Base-by-base conservation (phyloP, 2,329 filamentous ascomycete genomes). In the Neoarthrinium moseri region DNA sequence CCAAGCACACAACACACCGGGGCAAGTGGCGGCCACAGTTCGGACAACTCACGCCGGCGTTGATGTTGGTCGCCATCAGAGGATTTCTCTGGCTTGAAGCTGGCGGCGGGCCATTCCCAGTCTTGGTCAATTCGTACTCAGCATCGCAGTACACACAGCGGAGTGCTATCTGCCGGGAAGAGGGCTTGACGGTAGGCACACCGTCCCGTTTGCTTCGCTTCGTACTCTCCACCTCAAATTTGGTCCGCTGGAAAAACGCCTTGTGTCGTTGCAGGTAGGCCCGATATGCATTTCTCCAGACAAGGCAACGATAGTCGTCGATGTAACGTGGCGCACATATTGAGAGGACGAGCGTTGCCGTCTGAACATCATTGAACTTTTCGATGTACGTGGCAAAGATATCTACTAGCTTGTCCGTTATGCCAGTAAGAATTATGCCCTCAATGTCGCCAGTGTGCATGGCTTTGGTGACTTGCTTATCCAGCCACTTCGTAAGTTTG, bases 311-410 rank as follows among this genome's bases (percentile, higher is more conserved):
- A 34, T 86, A 72, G 62, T 94, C 89, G 63, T 87, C 80, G 53
- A 92, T 83, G 64, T 89, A 92, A 7, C 83, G 77, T 0, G 89
- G 89, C 46, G 83, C 81, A 54, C 86, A 87, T 62, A 87, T 84
- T 11, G 86, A 86, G 47, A 88, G 79, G 49, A 89, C 79, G 2
- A 94, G 73, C 0, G 87, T 85, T 2, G 88, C 86, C 1, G 88
- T 91, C 67, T 95, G 89, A 20, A 89, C 76, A 62, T 92, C 89
- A 59, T 83, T 77, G 62, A 86, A 90, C 54, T 86, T 86, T 55
- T 84, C 77, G 36, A 94, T 78, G 64, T 91, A 90, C 41, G 81
- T 80, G 50, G 87, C 85, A 49, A 92, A 80, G 15, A 94, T 80
- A 60, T 91, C 86, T 47, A 91, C 83, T 42, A 86, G 75, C 43